Conservation (phyloP, 257 asterid genomes). For the Parsonsia alboflavescens region DNA sequence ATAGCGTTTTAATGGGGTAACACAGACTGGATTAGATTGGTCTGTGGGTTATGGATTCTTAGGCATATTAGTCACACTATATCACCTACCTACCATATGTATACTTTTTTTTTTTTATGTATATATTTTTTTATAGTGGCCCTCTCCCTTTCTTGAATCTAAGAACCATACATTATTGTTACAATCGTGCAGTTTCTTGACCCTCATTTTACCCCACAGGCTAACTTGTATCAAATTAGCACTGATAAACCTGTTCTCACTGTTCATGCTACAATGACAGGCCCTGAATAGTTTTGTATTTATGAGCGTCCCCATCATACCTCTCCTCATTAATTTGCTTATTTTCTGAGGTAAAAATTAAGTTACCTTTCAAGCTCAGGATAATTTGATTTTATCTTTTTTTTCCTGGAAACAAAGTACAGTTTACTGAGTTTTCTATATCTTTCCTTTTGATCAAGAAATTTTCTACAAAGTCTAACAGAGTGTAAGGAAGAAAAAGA, state of each 20-base stretch:
- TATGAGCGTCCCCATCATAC: no score
- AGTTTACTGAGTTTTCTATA: no score
- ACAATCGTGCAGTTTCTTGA: background rate
- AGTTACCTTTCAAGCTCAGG: background rate
- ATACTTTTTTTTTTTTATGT: background rate
- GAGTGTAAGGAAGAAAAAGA: no score
- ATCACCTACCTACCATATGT: background rate
- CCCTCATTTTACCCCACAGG: background rate
- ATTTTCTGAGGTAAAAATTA: no score
- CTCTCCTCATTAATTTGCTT: background rate
- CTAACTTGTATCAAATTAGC: background rate
- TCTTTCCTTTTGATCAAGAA: no score
- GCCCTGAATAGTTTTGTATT: background rate
- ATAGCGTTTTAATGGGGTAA: background rate
- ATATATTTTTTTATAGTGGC: no score
- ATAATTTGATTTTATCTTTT: no score
- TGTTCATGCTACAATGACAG: background rate
- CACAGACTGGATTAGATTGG: background rate
- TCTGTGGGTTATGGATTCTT: background rate
- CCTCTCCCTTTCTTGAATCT: background rate
- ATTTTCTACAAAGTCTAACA: background rate
- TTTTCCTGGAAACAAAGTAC: background rate
- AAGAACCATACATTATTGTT: background rate
- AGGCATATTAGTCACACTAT: background rate
- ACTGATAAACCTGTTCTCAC: no score